Base-by-base conservation (phyloP, 2,329 filamentous ascomycete genomes). In the Alternaria brassicicola region DNA sequence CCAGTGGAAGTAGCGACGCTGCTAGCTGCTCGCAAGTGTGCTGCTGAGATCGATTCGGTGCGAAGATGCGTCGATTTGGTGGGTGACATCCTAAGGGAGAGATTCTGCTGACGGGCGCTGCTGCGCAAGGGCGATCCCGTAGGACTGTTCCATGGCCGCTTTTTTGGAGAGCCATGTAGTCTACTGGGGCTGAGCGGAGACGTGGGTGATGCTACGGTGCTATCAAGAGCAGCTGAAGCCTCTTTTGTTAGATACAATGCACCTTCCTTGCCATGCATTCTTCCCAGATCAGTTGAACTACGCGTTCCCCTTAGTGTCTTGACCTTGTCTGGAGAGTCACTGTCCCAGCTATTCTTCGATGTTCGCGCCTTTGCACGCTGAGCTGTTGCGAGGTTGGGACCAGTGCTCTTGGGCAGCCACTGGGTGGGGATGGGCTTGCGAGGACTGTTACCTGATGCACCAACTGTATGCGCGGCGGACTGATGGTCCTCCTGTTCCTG, bases 241-340 rank as follows among this genome's bases (percentile, higher is more conserved):
- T 70, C 68, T 33, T 75, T 76, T 4, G 71, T 75, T 21, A 77
- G 59, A 25, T 66, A 75, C 0, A 64, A 66, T 23, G 62, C 19
- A 21, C 54, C 42, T 4, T 70, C 65, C n/a, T 39, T 28, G 35
- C 51, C 19, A 50, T 67, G 39, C 4, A 31, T 5, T 43, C 58
- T 69, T 13, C 45, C 38, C 13, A 65, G 7, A n/a, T 71, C 66
- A 9, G 59, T 23, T 12, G 61, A 63, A 46, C 65, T 70, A 28
- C 61, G 68, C 1, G 62, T 55, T 15, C 57, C 55, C 38, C 66
- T 67, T 12, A 69, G 8, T 8, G 56, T 61, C 46, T 63, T 71
- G 8, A 26, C 25, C n/a, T 68, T 62, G 8, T 51, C 50, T 3
- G 66, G 59, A 2, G 61, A 63, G 5, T 60, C 64, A 17, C 38